Evolutionary conservation across 805 yeast genomes (phyloP).

Genomic region (Zygosaccharomyces gambellarensis): DNA sequence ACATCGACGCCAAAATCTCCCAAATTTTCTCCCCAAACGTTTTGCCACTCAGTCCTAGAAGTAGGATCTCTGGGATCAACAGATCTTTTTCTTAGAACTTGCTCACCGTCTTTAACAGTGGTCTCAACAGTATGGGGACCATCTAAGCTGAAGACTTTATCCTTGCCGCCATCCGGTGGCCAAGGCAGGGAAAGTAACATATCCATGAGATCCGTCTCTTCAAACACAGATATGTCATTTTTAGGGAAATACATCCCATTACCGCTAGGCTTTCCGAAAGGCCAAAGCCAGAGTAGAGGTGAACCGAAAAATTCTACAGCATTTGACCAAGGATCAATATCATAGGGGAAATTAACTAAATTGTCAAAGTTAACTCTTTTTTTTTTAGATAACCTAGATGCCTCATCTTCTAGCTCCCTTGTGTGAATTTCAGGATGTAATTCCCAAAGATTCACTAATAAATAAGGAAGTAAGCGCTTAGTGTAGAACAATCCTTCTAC

Average conservation of each 20-base stretch:
- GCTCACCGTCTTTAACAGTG: conserved; percentile 28
- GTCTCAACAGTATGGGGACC: conserved; percentile 14
- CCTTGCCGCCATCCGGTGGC: conserved; percentile 81
- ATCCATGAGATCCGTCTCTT: conserved; percentile 33
- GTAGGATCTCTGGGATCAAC: conserved; percentile 37
- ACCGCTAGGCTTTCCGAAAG: conserved; percentile 61
- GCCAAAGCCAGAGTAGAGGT: conserved; percentile 62
- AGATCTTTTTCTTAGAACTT: conserved; percentile 27
- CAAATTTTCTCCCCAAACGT: conserved; percentile 77
- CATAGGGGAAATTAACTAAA: conserved; percentile 74
- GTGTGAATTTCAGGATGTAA: conserved; percentile 30
- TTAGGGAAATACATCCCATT: conserved; percentile 56
- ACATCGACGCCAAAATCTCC: conserved; percentile 86
- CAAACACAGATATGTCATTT: conserved; percentile 44
- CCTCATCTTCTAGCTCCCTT: conserved; percentile 13
- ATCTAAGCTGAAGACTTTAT: conserved; percentile 33
- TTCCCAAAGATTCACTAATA: conserved; percentile 47
- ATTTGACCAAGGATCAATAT: conserved; percentile 58
- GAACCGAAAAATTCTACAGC: conserved; percentile 50
- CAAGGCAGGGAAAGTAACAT: conserved; percentile 72
- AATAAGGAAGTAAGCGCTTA: conserved; percentile 39
- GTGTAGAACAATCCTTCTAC: conserved; percentile 59
- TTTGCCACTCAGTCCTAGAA: conserved; percentile 56
- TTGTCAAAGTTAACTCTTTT: conserved; percentile 50
- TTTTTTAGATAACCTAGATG: conserved; percentile 11